Percentiles rank a stretch among this genome's conserved stretches.
Evolutionary conservation across 225 moss, liverwort and hornwort genomes (phyloP).

Genomic region (Polytrichum formosum): DNA sequence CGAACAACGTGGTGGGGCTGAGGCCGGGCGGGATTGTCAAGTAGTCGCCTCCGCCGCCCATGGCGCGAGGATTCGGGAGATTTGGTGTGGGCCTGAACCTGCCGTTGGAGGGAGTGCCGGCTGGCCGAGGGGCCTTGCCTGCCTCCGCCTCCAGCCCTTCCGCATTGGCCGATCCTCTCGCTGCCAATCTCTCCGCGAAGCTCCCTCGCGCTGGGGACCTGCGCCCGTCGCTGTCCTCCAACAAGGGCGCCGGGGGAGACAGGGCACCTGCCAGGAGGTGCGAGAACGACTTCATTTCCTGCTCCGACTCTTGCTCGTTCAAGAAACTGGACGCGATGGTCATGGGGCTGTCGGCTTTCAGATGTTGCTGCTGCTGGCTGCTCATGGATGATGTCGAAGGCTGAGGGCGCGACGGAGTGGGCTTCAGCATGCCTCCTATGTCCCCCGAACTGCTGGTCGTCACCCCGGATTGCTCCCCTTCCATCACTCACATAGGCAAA

Average conservation of each 20-base stretch:
- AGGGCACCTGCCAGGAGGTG: slow-evolving; percentile 75
- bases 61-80: slow-evolving; percentile 51
- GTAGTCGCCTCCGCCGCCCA: slow-evolving; percentile 15
- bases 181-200: slow-evolving; percentile 41
- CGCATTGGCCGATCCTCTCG: not conserved
- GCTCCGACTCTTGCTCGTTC: slow-evolving; percentile 68
- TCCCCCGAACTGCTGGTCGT: not conserved
- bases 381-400: slow-evolving; percentile 25
- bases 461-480: slow-evolving; percentile 13
- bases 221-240: slow-evolving; percentile 27
- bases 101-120: slow-evolving; percentile 30
- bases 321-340: slow-evolving; percentile 70
- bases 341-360: slow-evolving; percentile 56
- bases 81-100: slow-evolving; percentile 23
- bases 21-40: slow-evolving; percentile 89
- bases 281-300: slow-evolving; percentile 74
- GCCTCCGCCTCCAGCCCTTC: slow-evolving; percentile 15
- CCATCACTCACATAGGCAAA: slow-evolving; percentile 17
- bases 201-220: slow-evolving; percentile 54
- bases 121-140: slow-evolving; percentile 20
- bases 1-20: slow-evolving; percentile 79
- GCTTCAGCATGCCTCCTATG: not conserved
- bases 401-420: slow-evolving; percentile 5
- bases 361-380: slow-evolving; percentile 17
- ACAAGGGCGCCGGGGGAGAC: slow-evolving; percentile 15